Conservation (phyloP, 2,329 filamentous ascomycete genomes). For the Diaporthe ampelina region DNA sequence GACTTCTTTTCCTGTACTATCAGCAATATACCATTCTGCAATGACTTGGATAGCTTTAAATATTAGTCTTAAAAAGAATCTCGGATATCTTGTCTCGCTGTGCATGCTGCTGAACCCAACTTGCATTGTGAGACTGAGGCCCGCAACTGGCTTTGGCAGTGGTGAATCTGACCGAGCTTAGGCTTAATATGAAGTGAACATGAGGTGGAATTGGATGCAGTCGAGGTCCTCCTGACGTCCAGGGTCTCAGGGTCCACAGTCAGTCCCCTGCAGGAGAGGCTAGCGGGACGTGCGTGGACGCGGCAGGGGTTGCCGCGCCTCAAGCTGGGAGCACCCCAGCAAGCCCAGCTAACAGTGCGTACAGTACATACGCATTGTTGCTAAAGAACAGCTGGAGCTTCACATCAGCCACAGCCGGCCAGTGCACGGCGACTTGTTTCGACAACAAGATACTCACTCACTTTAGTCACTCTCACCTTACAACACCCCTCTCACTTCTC, state of each 20-base stretch:
- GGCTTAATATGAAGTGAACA: no score
- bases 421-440: conserved; percentile 2
- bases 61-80: not conserved
- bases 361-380: conserved; percentile 8
- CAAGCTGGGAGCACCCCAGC: conserved; percentile 16
- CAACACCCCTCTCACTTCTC: not conserved
- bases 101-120: no score
- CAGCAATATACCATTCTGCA: conserved; percentile 24
- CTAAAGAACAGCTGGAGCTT: conserved; percentile 41
- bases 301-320: conserved; percentile 8
- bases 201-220: not conserved
- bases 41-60: no score
- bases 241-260: not conserved
- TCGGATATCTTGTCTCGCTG: not conserved
- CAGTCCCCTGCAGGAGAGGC: not conserved
- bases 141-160: not conserved
- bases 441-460: not conserved
- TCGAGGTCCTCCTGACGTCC: not conserved
- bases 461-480: conserved; percentile 1
- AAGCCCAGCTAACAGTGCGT: conserved; percentile 4
- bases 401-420: not conserved
- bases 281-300: conserved; percentile 17
- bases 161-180: not conserved
- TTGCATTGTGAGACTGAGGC: not conserved
- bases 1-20: conserved; percentile 21